Evolutionary conservation across 495 filamentous ascomycete species (phyloP).

Genomic region (Evansstolkia leycettana): DNA sequence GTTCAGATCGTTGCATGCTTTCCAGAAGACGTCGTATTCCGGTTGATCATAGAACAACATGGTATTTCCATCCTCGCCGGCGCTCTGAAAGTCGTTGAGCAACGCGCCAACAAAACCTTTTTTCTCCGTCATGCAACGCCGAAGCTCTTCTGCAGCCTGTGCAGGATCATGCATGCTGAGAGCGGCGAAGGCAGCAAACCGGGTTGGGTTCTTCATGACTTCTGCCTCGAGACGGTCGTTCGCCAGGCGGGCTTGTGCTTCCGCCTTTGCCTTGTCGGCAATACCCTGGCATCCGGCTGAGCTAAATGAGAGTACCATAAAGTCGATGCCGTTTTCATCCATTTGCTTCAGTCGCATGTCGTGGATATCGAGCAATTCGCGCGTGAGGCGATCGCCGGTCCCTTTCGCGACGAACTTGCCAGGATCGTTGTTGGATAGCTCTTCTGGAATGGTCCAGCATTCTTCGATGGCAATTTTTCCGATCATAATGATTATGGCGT

Average conservation of each 20-base stretch:
- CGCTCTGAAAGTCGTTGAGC: slow-evolving; percentile 44
- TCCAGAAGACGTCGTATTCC: slow-evolving; percentile 47
- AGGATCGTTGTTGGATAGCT: slow-evolving; percentile 32
- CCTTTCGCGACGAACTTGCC: slow-evolving; percentile 15
- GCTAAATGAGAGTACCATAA: slow-evolving; percentile 44
- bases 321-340: slow-evolving; percentile 47
- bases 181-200: slow-evolving; percentile 44
- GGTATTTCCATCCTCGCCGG: slow-evolving; percentile 35
- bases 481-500: slow-evolving; percentile 31
- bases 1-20: slow-evolving; percentile 38
- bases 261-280: slow-evolving; percentile 31
- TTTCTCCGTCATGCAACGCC: slow-evolving; percentile 39
- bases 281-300: slow-evolving; percentile 48
- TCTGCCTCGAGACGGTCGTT: slow-evolving; percentile 47
- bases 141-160: slow-evolving; percentile 42
- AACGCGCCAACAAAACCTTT: slow-evolving; percentile 49
- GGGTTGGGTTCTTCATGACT: slow-evolving; percentile 35
- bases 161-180: slow-evolving; percentile 30
- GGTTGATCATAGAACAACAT: slow-evolving; percentile 48
- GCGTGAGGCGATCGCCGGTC: slow-evolving; percentile 7
- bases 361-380: slow-evolving; percentile 41
- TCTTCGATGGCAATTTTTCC: slow-evolving; percentile 42
- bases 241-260: slow-evolving; percentile 32
- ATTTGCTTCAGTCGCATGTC: slow-evolving; percentile 36
- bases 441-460: no score